phyloP scores from a whole-genome alignment of 352 stramenopile genomes.

The Albugo candida region DNA sequence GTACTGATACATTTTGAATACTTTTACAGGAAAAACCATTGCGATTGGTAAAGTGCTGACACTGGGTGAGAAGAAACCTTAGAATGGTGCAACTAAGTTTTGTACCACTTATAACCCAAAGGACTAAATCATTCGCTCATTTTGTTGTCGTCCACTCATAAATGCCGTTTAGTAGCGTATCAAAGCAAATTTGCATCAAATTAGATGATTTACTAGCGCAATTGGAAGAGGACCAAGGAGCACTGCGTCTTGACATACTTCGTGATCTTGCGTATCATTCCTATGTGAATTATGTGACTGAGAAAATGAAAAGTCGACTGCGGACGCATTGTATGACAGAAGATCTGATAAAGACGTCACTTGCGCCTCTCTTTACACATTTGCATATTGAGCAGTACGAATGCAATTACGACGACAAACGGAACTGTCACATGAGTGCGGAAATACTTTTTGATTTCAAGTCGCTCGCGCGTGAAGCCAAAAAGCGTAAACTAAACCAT shows the following conservation, averaged over 20 bases:
- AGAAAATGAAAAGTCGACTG: slow-evolving; percentile 36
- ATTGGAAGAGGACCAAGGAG: slow-evolving; percentile 46
- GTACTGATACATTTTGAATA: background rate
- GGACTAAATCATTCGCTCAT: too few relatives aligned
- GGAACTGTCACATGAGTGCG: slow-evolving; percentile 36
- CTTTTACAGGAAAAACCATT: slow-evolving; percentile 80
- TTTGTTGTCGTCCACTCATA: too few relatives aligned
- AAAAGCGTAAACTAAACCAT: slow-evolving; percentile 20
- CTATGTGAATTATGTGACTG: slow-evolving; percentile 43
- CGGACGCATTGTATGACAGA: slow-evolving; percentile 33
- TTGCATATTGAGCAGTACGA: slow-evolving; percentile 32
- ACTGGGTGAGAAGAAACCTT: slow-evolving; percentile 38
- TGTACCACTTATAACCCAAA: too few relatives aligned
- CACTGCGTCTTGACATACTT: slow-evolving; percentile 44
- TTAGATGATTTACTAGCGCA: slow-evolving; percentile 19
- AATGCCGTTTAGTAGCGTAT: too few relatives aligned
- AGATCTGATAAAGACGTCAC: slow-evolving; percentile 38
- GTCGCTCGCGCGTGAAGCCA: slow-evolving; percentile 16
- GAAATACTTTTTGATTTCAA: slow-evolving; percentile 19
- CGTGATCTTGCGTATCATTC: slow-evolving; percentile 32
- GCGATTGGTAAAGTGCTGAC: slow-evolving; percentile 96
- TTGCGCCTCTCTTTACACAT: slow-evolving; percentile 18
- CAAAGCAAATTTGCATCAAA: too few relatives aligned
- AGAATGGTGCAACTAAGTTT: too few relatives aligned
- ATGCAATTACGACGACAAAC: slow-evolving; percentile 38